Percentiles rank a stretch among this genome's conserved stretches.
These are phyloP conservation scores for Helminthosporium solani DNA, from an alignment of 2,329 filamentous ascomycete genomes.

Conservation along the genomic window DNA sequence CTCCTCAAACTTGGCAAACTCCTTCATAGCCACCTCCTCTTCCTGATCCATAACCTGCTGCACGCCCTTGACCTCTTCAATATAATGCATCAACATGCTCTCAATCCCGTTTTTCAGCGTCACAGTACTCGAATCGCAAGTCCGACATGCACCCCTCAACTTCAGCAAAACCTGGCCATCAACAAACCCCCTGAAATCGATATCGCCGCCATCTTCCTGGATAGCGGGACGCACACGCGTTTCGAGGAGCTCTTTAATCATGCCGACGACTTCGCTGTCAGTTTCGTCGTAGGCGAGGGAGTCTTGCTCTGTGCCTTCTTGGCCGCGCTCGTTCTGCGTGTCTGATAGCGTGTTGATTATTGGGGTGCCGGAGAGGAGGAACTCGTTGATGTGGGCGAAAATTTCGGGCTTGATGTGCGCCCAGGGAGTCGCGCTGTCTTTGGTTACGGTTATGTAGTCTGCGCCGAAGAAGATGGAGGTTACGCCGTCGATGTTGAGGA, in stretches of 20 bases:
- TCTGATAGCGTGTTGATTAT: conserved; percentile 73
- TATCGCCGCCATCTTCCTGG: conserved; percentile 96
- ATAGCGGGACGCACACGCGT: conserved; percentile 93
- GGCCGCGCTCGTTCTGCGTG: conserved; percentile 53
- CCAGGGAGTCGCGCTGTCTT: conserved; percentile 85
- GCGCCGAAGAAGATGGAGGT: conserved; percentile 89
- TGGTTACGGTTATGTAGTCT: conserved; percentile 97
- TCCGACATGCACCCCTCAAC: conserved; percentile 87
- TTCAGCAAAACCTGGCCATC: conserved; percentile 83
- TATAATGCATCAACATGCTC: conserved; percentile 91
- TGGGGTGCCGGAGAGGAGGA: conserved; percentile 77
- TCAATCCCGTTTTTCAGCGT: conserved; percentile 98
- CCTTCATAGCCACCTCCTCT: conserved; percentile 80
- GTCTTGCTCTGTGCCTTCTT: conserved; percentile 59
- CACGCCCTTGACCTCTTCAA: conserved; percentile 93
- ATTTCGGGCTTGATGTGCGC: conserved; percentile 93
- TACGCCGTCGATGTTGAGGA: conserved; percentile 94
- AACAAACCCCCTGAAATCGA: conserved; percentile 89
- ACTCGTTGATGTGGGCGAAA: conserved; percentile 92
- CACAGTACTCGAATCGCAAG: conserved; percentile 94
- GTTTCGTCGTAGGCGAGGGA: conserved; percentile 82
- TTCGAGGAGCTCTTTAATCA: conserved; percentile 98
- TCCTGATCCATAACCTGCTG: conserved; percentile 88
- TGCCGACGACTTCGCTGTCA: conserved; percentile 90
- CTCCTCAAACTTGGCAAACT: conserved; percentile 95